A percentile compares a stretch with the other conserved stretches of the same genome.
These are phyloP conservation scores for Pisolithus marmoratus DNA, from an alignment of 768 basidiomycete genomes.

Conservation along the genomic window DNA sequence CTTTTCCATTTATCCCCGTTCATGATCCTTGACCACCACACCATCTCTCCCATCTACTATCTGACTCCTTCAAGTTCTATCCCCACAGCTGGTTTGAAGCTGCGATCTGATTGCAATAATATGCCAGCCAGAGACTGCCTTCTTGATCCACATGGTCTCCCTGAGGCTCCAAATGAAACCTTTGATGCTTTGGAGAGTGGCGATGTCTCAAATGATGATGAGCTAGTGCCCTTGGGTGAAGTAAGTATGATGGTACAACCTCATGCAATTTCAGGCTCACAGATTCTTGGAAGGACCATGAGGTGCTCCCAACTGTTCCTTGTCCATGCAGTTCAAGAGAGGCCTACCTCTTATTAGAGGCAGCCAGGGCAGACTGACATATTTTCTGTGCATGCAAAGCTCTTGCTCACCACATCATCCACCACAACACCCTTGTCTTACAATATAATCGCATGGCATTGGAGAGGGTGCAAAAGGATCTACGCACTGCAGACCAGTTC, in stretches of 20 bases:
- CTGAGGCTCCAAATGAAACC: too few relatives aligned
- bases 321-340: not conserved
- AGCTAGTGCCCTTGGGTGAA: too few relatives aligned
- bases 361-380: not conserved
- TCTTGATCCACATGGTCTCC: too few relatives aligned
- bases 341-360: slow-evolving; percentile 2
- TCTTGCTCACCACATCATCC: not conserved
- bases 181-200: too few relatives aligned
- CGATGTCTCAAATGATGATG: too few relatives aligned
- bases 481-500: not conserved
- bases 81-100: not conserved
- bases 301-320: too few relatives aligned
- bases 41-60: not conserved
- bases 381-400: not conserved
- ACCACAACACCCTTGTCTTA: not conserved
- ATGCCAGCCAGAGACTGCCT: too few relatives aligned
- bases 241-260: too few relatives aligned
- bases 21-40: not conserved
- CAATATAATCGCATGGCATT: not conserved
- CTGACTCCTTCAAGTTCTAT: not conserved
- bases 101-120: too few relatives aligned
- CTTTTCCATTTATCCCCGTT: not conserved
- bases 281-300: not conserved
- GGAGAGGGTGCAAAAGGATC: slow-evolving; percentile 1
- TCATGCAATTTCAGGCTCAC: too few relatives aligned